Percentiles rank a stretch among this genome's conserved stretches.
Evolutionary conservation across 441 rosid genomes (phyloP).

Genomic region (Raphanus hybrid): DNA sequence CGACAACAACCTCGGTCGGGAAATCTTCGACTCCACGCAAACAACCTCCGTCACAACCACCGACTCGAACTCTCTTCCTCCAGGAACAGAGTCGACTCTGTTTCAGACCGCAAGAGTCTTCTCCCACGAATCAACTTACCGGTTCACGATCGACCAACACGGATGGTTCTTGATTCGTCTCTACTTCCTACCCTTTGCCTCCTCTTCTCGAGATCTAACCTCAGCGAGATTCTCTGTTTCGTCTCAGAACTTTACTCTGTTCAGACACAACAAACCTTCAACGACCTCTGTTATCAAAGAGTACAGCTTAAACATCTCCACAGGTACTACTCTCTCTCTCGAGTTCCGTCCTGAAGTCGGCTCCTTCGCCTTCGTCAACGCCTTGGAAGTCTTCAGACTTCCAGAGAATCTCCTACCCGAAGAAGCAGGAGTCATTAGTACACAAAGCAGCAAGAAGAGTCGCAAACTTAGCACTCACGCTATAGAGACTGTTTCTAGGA

Average conservation of each 20-base stretch:
- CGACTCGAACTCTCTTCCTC: constrained; percentile 41
- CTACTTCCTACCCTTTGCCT: constrained; percentile 64
- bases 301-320: constrained; percentile 58
- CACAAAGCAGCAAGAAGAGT: constrained; percentile 28
- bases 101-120: constrained; percentile 66
- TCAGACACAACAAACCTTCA: constrained; percentile 52
- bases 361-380: constrained; percentile 77
- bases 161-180: constrained; percentile 82
- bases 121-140: constrained; percentile 47
- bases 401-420: constrained; percentile 65
- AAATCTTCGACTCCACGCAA: constrained; percentile 32
- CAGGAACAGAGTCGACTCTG: constrained; percentile 48
- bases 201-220: constrained; percentile 51
- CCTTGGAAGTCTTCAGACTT: constrained; percentile 73
- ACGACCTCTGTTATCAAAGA: constrained; percentile 53
- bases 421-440: constrained; percentile 45
- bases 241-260: constrained; percentile 68
- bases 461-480: constrained; percentile 48
- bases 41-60: constrained; percentile 39
- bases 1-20: constrained; percentile 46
- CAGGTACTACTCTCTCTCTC: constrained; percentile 49
- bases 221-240: constrained; percentile 71
- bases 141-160: constrained; percentile 51
- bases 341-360: constrained; percentile 51
- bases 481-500: constrained; percentile 75